These are phyloP conservation scores for Puya raimondii DNA, from an alignment of 176 grass and related monocot species.

Conservation along the genomic window DNA sequence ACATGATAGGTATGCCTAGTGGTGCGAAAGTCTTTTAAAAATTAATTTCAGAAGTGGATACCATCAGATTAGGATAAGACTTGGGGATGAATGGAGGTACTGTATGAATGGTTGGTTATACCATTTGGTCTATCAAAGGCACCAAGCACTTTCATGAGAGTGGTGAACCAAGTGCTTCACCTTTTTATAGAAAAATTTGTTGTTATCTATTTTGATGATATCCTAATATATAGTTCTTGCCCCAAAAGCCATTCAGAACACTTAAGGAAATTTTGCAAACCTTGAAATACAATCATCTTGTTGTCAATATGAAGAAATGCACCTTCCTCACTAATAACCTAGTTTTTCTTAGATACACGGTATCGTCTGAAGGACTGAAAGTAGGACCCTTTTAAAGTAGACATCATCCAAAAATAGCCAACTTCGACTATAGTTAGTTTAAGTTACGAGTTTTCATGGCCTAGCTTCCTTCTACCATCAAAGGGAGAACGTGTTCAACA, in stretches of 20 bases:
- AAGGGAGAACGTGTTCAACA: no score
- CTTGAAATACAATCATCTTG: constrained; percentile 1
- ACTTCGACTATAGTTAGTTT: no score
- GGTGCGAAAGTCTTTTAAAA: constrained; percentile 12
- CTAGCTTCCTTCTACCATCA: background rate
- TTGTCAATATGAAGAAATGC: constrained; percentile 14
- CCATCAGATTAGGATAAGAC: constrained; percentile 15
- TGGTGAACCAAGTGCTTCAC: constrained; percentile 7
- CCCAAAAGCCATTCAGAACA: background rate
- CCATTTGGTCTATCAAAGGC: constrained; percentile 27
- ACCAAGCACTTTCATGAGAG: constrained; percentile 19
- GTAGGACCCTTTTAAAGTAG: no score
- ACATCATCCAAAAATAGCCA: no score
- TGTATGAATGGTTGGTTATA: constrained; percentile 20
- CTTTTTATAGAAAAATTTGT: constrained; percentile 8
- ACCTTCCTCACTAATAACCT: background rate
- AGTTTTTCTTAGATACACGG: no score
- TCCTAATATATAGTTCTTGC: constrained; percentile 11
- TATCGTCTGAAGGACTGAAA: no score
- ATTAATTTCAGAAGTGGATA: constrained; percentile 6
- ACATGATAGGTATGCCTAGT: constrained; percentile 12
- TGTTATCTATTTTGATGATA: constrained; percentile 26
- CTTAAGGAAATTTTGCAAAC: constrained; percentile 9
- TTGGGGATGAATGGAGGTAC: constrained; percentile 13
- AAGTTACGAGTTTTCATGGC: no score